A percentile compares a stretch with the other conserved stretches of the same genome.
Evolutionary conservation across 2,329 filamentous ascomycete genomes (phyloP).

Genomic region (Verruconis gallopava): DNA sequence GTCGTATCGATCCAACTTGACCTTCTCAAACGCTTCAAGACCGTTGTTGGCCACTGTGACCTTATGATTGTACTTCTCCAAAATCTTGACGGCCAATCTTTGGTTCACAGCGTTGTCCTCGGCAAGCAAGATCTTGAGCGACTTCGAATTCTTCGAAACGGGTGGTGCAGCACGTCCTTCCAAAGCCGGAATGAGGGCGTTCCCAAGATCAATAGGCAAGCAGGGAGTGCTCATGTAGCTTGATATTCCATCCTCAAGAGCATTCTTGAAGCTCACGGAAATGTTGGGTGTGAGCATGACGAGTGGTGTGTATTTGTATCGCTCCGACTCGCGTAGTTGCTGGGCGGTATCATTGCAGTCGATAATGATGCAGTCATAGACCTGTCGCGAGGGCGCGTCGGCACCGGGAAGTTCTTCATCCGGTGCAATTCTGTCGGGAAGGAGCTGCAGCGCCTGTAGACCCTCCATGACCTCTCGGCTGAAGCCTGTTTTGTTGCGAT

Average conservation of each 20-base stretch:
- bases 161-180: slow-evolving; percentile 87
- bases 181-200: slow-evolving; percentile 88
- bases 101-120: slow-evolving; percentile 98
- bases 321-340: slow-evolving; percentile 70
- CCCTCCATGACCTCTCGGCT: slow-evolving; percentile 65
- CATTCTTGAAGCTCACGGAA: slow-evolving; percentile 84
- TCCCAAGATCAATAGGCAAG: slow-evolving; percentile 83
- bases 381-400: slow-evolving; percentile 37
- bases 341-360: slow-evolving; percentile 89
- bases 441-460: slow-evolving; percentile 64
- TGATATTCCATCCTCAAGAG: slow-evolving; percentile 89
- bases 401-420: slow-evolving; percentile 51
- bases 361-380: slow-evolving; percentile 91
- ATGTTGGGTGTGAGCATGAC: slow-evolving; percentile 82
- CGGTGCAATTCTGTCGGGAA: slow-evolving; percentile 75
- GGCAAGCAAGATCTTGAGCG: slow-evolving; percentile 86
- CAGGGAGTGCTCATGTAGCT: slow-evolving; percentile 98
- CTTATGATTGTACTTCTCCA: slow-evolving; percentile 90
- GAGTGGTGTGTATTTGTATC: slow-evolving; percentile 96
- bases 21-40: slow-evolving; percentile 80
- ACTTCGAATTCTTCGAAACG: slow-evolving; percentile 84
- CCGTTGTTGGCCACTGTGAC: slow-evolving; percentile 93
- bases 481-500: slow-evolving; percentile 71
- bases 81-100: slow-evolving; percentile 85
- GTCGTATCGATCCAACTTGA: slow-evolving; percentile 86